Percentiles rank a stretch among this genome's conserved stretches.
These are phyloP conservation scores for Centaurea solstitialis DNA, from an alignment of 129 eudicot genomes.

Conservation along the genomic window DNA sequence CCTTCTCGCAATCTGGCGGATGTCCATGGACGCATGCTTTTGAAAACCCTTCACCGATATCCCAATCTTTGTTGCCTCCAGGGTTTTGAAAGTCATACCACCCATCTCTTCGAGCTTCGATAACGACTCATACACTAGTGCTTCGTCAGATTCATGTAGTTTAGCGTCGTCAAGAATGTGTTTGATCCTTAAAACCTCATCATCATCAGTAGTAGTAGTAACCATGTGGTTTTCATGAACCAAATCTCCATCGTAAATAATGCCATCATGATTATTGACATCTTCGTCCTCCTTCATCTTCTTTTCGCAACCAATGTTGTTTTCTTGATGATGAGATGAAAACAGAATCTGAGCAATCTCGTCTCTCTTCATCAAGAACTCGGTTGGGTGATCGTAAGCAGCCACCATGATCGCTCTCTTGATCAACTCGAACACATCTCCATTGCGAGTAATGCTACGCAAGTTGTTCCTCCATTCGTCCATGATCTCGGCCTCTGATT, in stretches of 20 bases:
- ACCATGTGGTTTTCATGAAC: background rate
- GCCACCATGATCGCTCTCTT: slow-evolving; percentile 6
- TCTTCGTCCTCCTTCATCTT: background rate
- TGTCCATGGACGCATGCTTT: background rate
- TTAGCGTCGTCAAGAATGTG: background rate
- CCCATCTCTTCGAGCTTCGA: background rate
- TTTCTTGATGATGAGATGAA: background rate
- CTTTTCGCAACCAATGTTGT: background rate
- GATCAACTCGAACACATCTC: background rate
- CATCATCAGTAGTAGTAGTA: too few relatives aligned
- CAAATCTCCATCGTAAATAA: background rate
- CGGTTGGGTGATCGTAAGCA: background rate
- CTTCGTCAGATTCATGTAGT: background rate
- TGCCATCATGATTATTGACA: background rate
- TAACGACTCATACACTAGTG: background rate
- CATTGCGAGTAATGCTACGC: background rate
- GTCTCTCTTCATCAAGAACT: background rate
- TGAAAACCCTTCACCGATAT: background rate
- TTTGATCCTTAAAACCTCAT: slow-evolving; percentile 13
- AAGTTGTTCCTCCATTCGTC: background rate
- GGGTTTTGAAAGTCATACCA: background rate
- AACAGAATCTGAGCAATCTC: background rate
- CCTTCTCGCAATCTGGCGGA: background rate
- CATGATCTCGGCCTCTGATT: background rate
- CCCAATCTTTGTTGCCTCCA: background rate